These are phyloP conservation scores for Quercus alba DNA, from an alignment of 306 rosid species.

Conservation along the genomic window DNA sequence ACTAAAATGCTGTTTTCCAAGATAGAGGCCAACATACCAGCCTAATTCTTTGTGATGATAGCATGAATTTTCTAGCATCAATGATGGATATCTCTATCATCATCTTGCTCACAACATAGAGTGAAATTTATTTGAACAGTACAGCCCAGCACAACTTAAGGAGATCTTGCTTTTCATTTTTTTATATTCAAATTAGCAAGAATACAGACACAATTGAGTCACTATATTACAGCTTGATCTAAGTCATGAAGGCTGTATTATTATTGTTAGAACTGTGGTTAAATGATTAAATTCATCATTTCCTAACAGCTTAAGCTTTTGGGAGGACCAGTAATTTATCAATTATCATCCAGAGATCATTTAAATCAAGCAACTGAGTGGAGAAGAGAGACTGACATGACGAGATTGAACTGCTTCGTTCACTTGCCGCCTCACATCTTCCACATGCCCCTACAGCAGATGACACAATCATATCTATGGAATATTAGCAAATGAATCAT, in stretches of 20 bases:
- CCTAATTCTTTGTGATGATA: not conserved
- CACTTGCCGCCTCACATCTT: constrained; percentile 86
- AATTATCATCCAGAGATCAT: not conserved
- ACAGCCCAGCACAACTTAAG: not conserved
- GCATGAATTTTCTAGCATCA: not conserved
- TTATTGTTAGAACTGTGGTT: not conserved
- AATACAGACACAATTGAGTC: not conserved
- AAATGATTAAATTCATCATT: no score
- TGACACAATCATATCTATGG: constrained; percentile 19
- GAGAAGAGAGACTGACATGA: constrained; percentile 63
- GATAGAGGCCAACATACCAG: not conserved
- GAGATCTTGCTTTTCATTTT: not conserved
- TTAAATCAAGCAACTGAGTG: constrained; percentile 9
- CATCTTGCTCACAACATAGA: not conserved
- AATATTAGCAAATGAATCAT: not conserved
- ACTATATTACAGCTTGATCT: not conserved
- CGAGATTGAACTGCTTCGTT: constrained; percentile 95
- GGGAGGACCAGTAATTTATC: no score
- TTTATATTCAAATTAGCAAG: not conserved
- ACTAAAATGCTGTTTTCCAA: not conserved
- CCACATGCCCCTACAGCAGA: constrained; percentile 76
- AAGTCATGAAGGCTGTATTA: constrained; percentile 14
- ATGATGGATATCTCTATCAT: not conserved
- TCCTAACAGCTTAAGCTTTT: no score
- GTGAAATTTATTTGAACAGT: not conserved